A percentile compares a stretch with the other conserved stretches of the same genome.
Evolutionary conservation across 2,329 filamentous ascomycete genomes (phyloP).

Genomic region (Alternaria longipes): DNA sequence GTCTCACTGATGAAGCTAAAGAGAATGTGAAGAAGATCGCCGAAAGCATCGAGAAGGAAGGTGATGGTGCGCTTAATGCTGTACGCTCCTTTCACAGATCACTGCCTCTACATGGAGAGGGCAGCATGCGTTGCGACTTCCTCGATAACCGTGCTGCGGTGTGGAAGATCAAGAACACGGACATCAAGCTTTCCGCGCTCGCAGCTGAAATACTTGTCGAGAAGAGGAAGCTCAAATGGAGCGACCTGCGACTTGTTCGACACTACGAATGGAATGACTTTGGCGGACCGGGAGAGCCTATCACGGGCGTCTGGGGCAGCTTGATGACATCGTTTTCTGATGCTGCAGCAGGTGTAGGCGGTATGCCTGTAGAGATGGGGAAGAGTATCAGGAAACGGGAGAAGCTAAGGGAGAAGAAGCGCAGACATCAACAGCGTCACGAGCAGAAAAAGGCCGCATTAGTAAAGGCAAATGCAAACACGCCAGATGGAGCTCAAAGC

Average conservation of each 20-base stretch:
- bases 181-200: conserved; percentile 68
- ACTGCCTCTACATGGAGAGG: conserved; percentile 58
- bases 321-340: conserved; percentile 67
- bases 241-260: conserved; percentile 69
- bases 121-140: conserved; percentile 71
- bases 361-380: conserved; percentile 69
- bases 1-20: conserved; percentile 68
- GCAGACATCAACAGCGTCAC: conserved; percentile 44
- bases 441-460: conserved; percentile 37
- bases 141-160: conserved; percentile 69
- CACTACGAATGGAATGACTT: conserved; percentile 81
- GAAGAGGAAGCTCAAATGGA: conserved; percentile 69
- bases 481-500: conserved; percentile 15
- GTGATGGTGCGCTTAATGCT: conserved; percentile 75
- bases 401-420: conserved; percentile 61
- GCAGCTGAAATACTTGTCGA: conserved; percentile 72
- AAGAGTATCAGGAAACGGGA: conserved; percentile 66
- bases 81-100: conserved; percentile 72
- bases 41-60: conserved; percentile 66
- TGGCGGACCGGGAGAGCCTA: conserved; percentile 76
- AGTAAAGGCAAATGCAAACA: conserved; percentile 27
- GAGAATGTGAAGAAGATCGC: conserved; percentile 68
- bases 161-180: conserved; percentile 71
- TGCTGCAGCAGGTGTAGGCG: conserved; percentile 69
- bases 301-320: conserved; percentile 72